Evolutionary conservation across 441 rosid genomes (phyloP), one percentile per base, ranked within the genome.

Genomic region (Pelargonium citronellum): DNA sequence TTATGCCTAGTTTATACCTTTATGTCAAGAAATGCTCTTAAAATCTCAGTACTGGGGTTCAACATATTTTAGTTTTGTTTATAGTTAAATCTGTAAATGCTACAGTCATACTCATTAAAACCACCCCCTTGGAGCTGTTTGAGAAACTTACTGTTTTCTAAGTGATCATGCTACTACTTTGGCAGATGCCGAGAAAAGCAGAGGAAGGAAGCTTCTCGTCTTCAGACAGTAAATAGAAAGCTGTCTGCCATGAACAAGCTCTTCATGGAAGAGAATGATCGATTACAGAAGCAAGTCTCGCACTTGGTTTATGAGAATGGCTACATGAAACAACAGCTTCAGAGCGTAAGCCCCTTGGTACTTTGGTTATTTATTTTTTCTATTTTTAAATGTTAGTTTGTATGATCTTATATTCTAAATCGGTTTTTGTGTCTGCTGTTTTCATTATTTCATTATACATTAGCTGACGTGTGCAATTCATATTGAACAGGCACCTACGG

Each of bases 171-270:
- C 61, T 47, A 46, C 66, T 78, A 79, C 73, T 51, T 74, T 57
- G 77, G 79, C 85, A 95, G 98, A 81, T 95, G 99, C 81, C 88
- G 99, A 72, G 99, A 95, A 83, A 95, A 95, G 88, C 99, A 92
- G 78, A 85, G 97, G 69, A 95, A 95, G 78, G 99, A 95, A 83
- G 69, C 98, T 71, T 95, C 98, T 6, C 85, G 97, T 77, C 89
- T 95, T 3, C 98, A 91, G 78, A 86, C 93, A 1, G 98, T 95
- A 64, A 95, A 95, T 69, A 78, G 97, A 75, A 95, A 95, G 78
- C 79, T 95, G 68, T 68, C 95, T 8, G 98, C 99, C 5, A 95
- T 95, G 99, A 95, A 92, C 77, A 92, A 91, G 79, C 85, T 95
- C 65, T 80, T 95, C 74, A 95, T 95, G 99, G 99, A 95, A 79